phyloP scores from a whole-genome alignment of 2,329 filamentous ascomycete species.

The Epichloe glyceriae region DNA sequence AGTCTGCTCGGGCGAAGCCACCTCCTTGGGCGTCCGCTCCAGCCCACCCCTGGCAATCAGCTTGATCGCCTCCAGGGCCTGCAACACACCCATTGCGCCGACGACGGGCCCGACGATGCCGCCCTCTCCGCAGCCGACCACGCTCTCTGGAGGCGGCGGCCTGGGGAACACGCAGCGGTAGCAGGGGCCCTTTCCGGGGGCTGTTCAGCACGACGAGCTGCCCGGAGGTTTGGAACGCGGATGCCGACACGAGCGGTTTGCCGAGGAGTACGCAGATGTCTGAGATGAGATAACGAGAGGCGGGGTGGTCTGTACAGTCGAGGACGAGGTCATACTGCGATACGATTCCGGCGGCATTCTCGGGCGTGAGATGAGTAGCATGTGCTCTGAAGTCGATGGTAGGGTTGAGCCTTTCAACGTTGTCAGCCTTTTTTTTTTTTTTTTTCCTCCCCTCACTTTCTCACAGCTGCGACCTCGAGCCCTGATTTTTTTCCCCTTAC shows the following conservation, averaged over 20 bases:
- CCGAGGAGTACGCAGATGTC: constrained; percentile 71
- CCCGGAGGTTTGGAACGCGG: constrained; percentile 76
- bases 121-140: constrained; percentile 81
- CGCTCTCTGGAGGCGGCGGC: constrained; percentile 70
- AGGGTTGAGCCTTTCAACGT: constrained; percentile 52
- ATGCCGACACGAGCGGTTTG: constrained; percentile 78
- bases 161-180: constrained; percentile 88
- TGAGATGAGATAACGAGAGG: constrained; percentile 82
- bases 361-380: constrained; percentile 49
- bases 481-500: constrained; percentile 22
- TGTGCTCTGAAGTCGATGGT: constrained; percentile 52
- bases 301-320: constrained; percentile 91
- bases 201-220: constrained; percentile 83
- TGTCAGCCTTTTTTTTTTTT: constrained; percentile 2
- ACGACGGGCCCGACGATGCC: constrained; percentile 89
- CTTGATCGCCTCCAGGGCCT: constrained; percentile 81
- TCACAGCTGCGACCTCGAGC: too few relatives aligned
- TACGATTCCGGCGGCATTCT: constrained; percentile 55
- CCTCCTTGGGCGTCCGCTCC: constrained; percentile 5
- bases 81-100: constrained; percentile 82
- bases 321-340: constrained; percentile 68
- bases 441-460: background rate
- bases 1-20: constrained; percentile 10
- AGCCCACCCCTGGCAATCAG: constrained; percentile 42
- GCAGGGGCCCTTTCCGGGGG: constrained; percentile 68